A percentile compares a stretch with the other conserved stretches of the same genome.
These are phyloP conservation scores for Cryptococcus sp. DNA, from an alignment of 1,284 basidiomycete genomes.

Conservation along the genomic window DNA sequence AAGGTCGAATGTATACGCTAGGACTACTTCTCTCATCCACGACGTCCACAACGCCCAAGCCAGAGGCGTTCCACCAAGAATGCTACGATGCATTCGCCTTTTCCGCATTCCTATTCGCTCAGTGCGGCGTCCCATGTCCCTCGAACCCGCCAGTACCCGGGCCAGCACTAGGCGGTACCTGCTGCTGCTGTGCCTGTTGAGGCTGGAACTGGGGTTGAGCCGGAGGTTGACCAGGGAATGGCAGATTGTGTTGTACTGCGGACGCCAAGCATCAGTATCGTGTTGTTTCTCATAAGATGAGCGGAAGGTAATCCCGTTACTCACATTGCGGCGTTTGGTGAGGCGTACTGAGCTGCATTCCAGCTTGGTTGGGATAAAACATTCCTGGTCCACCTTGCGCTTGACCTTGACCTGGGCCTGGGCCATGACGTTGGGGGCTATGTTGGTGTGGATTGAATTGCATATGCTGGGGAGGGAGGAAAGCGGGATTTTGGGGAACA, in stretches of 20 bases:
- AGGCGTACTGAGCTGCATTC: constrained; percentile 27
- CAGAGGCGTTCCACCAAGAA: no score
- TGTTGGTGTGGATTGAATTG: constrained; percentile 32
- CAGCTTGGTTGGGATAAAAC: constrained; percentile 24
- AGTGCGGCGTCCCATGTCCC: not conserved
- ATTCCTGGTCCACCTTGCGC: constrained; percentile 23
- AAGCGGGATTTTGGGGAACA: constrained; percentile 40
- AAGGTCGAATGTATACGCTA: no score
- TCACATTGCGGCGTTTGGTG: constrained; percentile 48
- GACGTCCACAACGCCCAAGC: no score
- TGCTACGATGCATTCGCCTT: no score
- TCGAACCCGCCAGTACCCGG: not conserved
- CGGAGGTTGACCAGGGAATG: constrained; percentile 20
- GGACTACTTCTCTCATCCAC: no score
- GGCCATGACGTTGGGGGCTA: constrained; percentile 26
- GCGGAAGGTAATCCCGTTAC: constrained; percentile 7
- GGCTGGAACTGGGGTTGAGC: constrained; percentile 1
- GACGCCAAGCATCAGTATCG: not conserved
- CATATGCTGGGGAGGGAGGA: constrained; percentile 45
- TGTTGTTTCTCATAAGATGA: not conserved
- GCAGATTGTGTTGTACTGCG: constrained; percentile 23
- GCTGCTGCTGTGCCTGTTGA: constrained; percentile 6
- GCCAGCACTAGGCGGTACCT: constrained; percentile 3
- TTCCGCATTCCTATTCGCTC: not conserved
- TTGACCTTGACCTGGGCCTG: constrained; percentile 10